These are phyloP conservation scores for Ceratobasidium sp. DNA, from an alignment of 1,284 basidiomycete species.

Conservation along the genomic window DNA sequence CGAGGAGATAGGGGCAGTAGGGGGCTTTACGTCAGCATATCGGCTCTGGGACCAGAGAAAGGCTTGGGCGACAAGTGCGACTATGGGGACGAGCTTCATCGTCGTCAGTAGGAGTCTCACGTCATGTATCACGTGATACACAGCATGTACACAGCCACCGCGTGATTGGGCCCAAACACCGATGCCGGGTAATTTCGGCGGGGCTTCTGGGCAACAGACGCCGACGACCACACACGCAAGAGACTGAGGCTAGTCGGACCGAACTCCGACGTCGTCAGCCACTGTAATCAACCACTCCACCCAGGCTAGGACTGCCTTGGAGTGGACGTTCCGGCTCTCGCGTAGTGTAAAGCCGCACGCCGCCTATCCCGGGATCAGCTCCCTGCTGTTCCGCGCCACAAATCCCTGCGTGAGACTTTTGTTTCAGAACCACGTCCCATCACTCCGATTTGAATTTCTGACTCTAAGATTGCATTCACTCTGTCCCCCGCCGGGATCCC, in stretches of 20 bases:
- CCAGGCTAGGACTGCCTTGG: no score
- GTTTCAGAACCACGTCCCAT: slow-evolving; percentile 34
- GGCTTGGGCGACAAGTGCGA: slow-evolving; percentile 38
- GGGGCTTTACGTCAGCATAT: slow-evolving; percentile 41
- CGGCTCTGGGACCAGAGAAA: slow-evolving; percentile 45
- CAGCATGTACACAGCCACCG: no score
- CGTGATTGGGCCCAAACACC: slow-evolving; percentile 17
- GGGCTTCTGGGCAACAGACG: background rate
- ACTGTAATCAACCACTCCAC: no score
- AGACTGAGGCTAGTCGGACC: background rate
- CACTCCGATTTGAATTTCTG: slow-evolving; percentile 27
- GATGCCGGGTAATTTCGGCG: slow-evolving; percentile 3
- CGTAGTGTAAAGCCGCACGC: slow-evolving; percentile 19
- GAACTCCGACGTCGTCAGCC: background rate
- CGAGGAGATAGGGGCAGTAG: no score
- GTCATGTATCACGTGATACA: slow-evolving; percentile 32
- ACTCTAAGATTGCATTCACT: slow-evolving; percentile 3
- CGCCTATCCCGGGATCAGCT: slow-evolving; percentile 23
- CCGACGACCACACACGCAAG: background rate
- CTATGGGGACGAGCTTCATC: slow-evolving; percentile 11
- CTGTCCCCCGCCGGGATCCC: slow-evolving; percentile 7
- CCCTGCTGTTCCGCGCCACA: slow-evolving; percentile 37
- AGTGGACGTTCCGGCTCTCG: background rate
- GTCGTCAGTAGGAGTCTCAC: background rate
- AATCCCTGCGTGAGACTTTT: background rate